Base-by-base conservation (phyloP, 2,329 filamentous ascomycete genomes). In the Apiospora saccharicola region DNA sequence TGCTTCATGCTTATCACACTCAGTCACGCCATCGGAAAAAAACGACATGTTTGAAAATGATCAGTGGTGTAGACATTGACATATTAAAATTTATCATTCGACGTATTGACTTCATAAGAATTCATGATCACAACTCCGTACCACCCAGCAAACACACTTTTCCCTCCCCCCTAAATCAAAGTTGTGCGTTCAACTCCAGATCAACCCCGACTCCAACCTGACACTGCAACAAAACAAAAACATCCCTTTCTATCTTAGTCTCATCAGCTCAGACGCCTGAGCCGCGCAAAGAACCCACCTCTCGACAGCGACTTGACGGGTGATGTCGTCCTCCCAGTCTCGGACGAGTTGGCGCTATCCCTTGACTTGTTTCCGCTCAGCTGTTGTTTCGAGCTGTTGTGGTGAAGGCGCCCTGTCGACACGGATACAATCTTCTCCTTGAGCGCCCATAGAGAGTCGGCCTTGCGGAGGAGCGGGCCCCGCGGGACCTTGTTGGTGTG, bases 361-460 rank as follows among this genome's bases (percentile, higher is more conserved):
- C 71, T 22, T 70, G 53, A 61, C 30, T 61, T 61, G 73, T 75
- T 19, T 73, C 34, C 76, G 46, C 76, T 74, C 70, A 78, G 70
- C 13, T 61, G 43, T 6, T 69, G 41, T 34, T 80, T 81, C 22
- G 81, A 22, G 22, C 47, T 24, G 22, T 51, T 19, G 1, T 22
- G 44, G 22, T 47, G 44, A 10, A 41, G 46, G 22, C 53, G 53
- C 53, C 53, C 53, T 2, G 53, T 4, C 2, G 57, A n/a, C 6
- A n/a, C 57, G 34, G 57, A 64, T 19, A 64, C 82, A 26, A 85
- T 79, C 71, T 81, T 83, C 4, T 82, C 82, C 76, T 82, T 84
- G 70, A 90, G 77, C 22, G 82, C 83, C 85, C 87, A 88, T 67
- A 85, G 83, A 0, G 87, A 88, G 49, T 87, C 86, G 51, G 81